Evolutionary conservation across 768 basidiomycete genomes (phyloP), one percentile per base, ranked within the genome.

Genomic region (Phaffia tasmanica): DNA sequence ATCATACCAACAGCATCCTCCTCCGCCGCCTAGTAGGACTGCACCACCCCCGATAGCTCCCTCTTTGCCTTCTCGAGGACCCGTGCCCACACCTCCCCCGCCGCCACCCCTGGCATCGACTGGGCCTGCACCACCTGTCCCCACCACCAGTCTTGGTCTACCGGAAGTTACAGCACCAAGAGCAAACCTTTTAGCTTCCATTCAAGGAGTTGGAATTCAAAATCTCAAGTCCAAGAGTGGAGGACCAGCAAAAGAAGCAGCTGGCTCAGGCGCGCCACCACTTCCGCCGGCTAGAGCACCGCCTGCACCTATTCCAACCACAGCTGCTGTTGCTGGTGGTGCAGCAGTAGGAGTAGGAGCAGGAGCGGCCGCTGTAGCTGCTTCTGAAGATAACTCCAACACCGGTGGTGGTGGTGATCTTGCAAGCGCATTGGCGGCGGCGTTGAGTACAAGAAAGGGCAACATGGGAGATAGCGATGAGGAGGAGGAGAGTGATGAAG

Each of bases 381-480:
- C 25, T 18, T n/a, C 27, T 21, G 59, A n/a, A 59, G 54, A 21
- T 9, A 54, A 18, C 15, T 54, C 16, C 1, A 27, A 68, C 9
- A 55, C 55, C 25, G 67, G 62, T 32, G 84, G 79, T 16, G 88
- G 86, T 15, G 86, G 82, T 0, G 86, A 92, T 76, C 75, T 94
- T 68, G 90, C 91, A 0, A 81, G 83, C 4, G 88, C 89, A 9
- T 78, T 95, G 56, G 92, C 90, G 6, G 86, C 84, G 58, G 91
- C 91, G 1, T 76, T 97, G 69, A 77, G 85, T 71, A 83, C 86
- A 74, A 79, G 92, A 71, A 94, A 88, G 74, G 89, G 87, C 78
- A 86, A 88, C 73, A 78, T 94, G 71, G 90, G 87, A 1, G 89
- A 91, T 71, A 88, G 86, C 72, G 87, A 78, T 59, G 78, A 88